Evolutionary conservation across 352 stramenopile species (phyloP).

Genomic region (Globisporangium yorkense): DNA sequence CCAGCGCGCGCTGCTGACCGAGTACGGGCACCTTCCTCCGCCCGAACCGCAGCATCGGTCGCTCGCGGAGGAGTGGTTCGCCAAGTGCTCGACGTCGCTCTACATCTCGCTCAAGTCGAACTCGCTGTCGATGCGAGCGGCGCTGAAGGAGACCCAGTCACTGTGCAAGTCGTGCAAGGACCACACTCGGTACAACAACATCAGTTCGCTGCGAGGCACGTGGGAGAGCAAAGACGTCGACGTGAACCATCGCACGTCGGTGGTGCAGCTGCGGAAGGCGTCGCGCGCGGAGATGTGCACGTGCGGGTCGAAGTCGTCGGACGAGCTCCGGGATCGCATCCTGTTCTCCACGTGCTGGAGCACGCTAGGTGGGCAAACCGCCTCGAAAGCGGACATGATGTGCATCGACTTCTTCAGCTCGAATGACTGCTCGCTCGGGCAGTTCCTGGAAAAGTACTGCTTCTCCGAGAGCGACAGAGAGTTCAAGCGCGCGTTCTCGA

Average conservation of each 20-base stretch:
- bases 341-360: constrained; percentile 86
- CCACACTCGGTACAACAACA: constrained; percentile 79
- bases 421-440: constrained; percentile 77
- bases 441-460: constrained; percentile 80
- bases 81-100: constrained; percentile 70
- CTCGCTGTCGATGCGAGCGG: constrained; percentile 76
- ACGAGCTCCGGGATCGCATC: constrained; percentile 56
- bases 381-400: constrained; percentile 85
- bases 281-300: constrained; percentile 37
- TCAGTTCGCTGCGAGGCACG: constrained; percentile 64
- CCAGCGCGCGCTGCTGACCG: constrained; percentile 48
- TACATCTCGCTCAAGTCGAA: constrained; percentile 86
- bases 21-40: constrained; percentile 57
- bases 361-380: constrained; percentile 59
- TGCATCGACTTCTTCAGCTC: constrained; percentile 85
- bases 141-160: constrained; percentile 69
- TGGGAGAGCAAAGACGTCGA: constrained; percentile 17
- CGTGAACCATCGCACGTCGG: constrained; percentile 9
- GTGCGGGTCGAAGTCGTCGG: constrained; percentile 55
- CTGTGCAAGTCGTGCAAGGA: constrained; percentile 86
- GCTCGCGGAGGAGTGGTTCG: constrained; percentile 78
- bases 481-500: constrained; percentile 75
- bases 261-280: not conserved
- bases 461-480: constrained; percentile 61
- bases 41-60: constrained; percentile 47